phyloP scores from a whole-genome alignment of 2,329 filamentous ascomycete species.

The Beauveria brongniartii region DNA sequence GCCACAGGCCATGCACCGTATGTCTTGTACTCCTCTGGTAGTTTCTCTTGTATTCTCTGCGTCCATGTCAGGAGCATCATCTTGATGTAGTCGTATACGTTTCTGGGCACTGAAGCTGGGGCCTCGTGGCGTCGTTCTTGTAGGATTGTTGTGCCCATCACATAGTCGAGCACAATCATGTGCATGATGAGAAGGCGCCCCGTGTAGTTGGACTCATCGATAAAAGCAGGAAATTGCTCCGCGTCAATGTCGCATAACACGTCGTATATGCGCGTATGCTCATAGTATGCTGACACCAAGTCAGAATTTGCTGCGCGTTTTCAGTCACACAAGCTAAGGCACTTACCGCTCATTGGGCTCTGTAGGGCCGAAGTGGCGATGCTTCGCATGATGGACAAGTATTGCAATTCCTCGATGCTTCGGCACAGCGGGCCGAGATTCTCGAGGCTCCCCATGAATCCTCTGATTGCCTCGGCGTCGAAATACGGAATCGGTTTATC shows the following conservation, averaged over 20 bases:
- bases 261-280: conserved; percentile 10
- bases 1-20: conserved; percentile 27
- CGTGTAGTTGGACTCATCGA: conserved; percentile 7
- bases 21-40: conserved; percentile 22
- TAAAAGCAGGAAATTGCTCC: conserved; percentile 7
- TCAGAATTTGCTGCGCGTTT: background rate
- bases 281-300: background rate
- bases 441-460: conserved; percentile 5
- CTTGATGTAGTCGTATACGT: conserved; percentile 17
- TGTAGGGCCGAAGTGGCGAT: conserved; percentile 6
- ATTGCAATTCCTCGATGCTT: conserved; percentile 8
- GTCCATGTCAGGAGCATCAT: conserved; percentile 31
- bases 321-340: too few relatives aligned
- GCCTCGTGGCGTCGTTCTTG: conserved; percentile 1
- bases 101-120: conserved; percentile 1
- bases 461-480: background rate
- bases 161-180: conserved; percentile 11
- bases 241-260: background rate
- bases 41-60: conserved; percentile 24
- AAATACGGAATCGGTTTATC: conserved; percentile 5
- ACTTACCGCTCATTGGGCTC: conserved; percentile 1
- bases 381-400: conserved; percentile 7
- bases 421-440: conserved; percentile 8
- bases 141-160: conserved; percentile 6
- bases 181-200: conserved; percentile 10